Evolutionary conservation across 179 eudicot genomes (phyloP), one percentile per base, ranked within the genome.

Genomic region (Beta macrorhiza): DNA sequence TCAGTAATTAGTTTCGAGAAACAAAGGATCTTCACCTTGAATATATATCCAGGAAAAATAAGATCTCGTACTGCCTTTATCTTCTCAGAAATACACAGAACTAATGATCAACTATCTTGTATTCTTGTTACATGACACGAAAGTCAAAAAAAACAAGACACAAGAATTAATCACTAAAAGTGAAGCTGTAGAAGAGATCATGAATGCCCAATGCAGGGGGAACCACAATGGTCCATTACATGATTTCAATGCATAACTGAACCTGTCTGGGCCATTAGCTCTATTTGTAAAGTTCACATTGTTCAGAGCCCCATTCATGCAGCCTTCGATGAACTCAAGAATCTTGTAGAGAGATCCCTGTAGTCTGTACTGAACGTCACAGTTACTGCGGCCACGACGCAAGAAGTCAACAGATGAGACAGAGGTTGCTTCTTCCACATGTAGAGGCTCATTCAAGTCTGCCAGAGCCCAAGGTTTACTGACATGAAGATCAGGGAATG

Each of bases 401-500:
- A 75, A 57, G 72, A 89, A 82, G 58, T 89, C 89, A 81, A 80
- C 80, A 77, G 90, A 83, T 62, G 87, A 67, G 32, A 79, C 83
- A 49, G 49, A 79, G 51, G 78, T 72, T 13, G 76, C 62, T 85
- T 88, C 95, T 76, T 94, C 96, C 80, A 84, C 81, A 81, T 76
- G 84, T 80, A 91, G 7, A 32, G 99, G 97, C 83, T 91, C 96
- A 73, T 94, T 96, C 84, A 94, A 83, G 85, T 96, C 98, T 45
- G 92, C 93, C 86, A 95, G 83, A 57, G 84, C 79, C 82, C 75
- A 75, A 37, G 92, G 77, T 62, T 72, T 89, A 81, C 84, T 91
- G 81, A 78, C 76, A 80, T 77, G 61, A 25, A 85, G 77, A 78
- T 80, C 84, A 64, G 82, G 85, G 6, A 74, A 76, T 1, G 72